Conservation (phyloP, 2,329 filamentous ascomycete genomes). For the Dactylella cylindrospora region DNA sequence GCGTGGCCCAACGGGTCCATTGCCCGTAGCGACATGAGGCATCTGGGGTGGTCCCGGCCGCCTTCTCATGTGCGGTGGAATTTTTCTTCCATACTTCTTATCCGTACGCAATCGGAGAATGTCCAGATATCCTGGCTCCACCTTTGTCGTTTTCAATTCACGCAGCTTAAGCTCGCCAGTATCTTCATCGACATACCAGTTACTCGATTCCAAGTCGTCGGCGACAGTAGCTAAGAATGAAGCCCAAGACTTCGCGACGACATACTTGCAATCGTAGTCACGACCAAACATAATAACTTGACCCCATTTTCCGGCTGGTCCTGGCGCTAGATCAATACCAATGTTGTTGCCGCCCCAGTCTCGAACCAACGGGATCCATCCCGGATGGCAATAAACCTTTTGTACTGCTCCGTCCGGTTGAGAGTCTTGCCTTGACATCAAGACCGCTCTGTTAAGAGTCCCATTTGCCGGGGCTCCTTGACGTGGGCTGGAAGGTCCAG, state of each 20-base stretch:
- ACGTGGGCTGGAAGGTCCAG: constrained; percentile 55
- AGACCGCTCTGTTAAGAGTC: constrained; percentile 57
- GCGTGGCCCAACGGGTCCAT: constrained; percentile 39
- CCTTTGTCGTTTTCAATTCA: constrained; percentile 83
- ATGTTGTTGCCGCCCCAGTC: constrained; percentile 99
- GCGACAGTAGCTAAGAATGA: constrained; percentile 82
- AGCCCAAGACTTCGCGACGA: constrained; percentile 88
- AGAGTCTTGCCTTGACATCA: constrained; percentile 80
- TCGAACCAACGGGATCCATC: constrained; percentile 92
- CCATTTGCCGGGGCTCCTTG: constrained; percentile 45
- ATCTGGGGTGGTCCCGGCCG: constrained; percentile 52
- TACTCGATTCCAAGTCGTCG: constrained; percentile 85
- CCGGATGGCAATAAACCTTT: constrained; percentile 87
- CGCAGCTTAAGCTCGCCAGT: constrained; percentile 85
- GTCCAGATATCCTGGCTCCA: constrained; percentile 91
- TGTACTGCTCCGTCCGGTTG: constrained; percentile 84
- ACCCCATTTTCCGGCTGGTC: constrained; percentile 87
- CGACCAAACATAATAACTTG: constrained; percentile 95
- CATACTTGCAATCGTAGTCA: constrained; percentile 98
- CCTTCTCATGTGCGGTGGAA: constrained; percentile 56
- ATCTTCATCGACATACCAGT: constrained; percentile 91
- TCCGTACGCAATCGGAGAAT: constrained; percentile 94
- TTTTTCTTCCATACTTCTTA: constrained; percentile 76
- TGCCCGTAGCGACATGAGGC: constrained; percentile 45
- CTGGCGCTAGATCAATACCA: constrained; percentile 87